Evolutionary conservation across 768 basidiomycete species (phyloP).

Genomic region (Leccinum imitatum): DNA sequence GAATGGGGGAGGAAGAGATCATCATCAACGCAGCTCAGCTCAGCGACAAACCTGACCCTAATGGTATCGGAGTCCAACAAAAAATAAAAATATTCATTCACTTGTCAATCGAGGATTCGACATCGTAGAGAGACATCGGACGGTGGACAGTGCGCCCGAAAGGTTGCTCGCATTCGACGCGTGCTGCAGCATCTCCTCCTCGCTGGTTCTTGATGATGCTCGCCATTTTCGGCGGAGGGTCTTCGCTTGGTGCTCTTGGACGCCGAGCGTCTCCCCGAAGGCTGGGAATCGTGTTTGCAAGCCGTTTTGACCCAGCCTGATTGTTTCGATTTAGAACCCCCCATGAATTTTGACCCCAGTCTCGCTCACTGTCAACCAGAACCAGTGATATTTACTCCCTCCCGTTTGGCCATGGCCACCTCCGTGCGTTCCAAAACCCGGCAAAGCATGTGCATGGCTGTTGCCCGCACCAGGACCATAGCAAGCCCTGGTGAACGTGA

Average conservation of each 20-base stretch:
- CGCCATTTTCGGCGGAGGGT: slow-evolving; percentile 61
- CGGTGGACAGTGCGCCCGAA: slow-evolving; percentile 63
- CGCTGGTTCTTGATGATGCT: slow-evolving; percentile 65
- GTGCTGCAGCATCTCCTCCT: slow-evolving; percentile 55
- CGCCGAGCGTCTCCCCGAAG: slow-evolving; percentile 61
- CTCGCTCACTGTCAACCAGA: slow-evolving; percentile 20
- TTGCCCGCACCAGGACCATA: slow-evolving; percentile 15
- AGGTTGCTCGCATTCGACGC: slow-evolving; percentile 75
- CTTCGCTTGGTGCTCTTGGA: slow-evolving; percentile 56
- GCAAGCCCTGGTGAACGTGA: slow-evolving; percentile 10
- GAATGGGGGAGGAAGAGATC: background rate
- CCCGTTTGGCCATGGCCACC: slow-evolving; percentile 24
- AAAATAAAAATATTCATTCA: slow-evolving; percentile 30
- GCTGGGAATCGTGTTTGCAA: slow-evolving; percentile 67
- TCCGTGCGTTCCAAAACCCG: slow-evolving; percentile 17
- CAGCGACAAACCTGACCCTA: background rate
- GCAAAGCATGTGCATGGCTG: slow-evolving; percentile 13
- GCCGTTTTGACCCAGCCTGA: slow-evolving; percentile 41
- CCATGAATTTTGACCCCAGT: slow-evolving; percentile 6
- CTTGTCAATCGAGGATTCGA: slow-evolving; percentile 79
- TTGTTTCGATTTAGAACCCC: background rate
- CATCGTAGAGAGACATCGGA: slow-evolving; percentile 66
- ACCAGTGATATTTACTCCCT: slow-evolving; percentile 22
- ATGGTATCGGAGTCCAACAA: background rate
- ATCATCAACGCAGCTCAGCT: background rate